phyloP scores from a whole-genome alignment of 192 early-diverging fungal genomes.

The Spizellomyces sp. region DNA sequence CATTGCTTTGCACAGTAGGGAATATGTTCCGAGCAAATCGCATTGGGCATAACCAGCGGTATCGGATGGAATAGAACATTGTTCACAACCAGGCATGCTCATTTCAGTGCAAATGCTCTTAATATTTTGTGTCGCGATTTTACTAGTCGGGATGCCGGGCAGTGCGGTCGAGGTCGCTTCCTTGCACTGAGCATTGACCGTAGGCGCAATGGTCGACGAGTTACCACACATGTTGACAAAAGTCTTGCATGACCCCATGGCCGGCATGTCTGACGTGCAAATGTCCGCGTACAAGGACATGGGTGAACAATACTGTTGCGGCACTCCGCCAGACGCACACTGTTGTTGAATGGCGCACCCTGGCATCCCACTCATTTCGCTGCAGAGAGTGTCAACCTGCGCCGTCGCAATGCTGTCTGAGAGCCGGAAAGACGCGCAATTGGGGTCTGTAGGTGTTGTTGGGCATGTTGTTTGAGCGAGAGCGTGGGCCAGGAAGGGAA shows the following conservation, averaged over 20 bases:
- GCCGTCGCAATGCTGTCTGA: constrained; percentile 25
- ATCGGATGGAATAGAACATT: constrained; percentile 18
- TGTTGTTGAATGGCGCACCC: constrained; percentile 42
- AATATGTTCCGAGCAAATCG: constrained; percentile 60
- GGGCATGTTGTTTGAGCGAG: constrained; percentile 3
- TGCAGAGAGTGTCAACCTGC: constrained; percentile 41
- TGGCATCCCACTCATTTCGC: constrained; percentile 55
- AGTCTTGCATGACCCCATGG: constrained; percentile 35
- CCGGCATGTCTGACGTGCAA: constrained; percentile 50
- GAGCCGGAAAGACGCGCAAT: constrained; percentile 12
- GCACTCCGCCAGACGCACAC: constrained; percentile 26
- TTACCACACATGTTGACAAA: constrained; percentile 38
- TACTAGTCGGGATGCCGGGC: constrained; percentile 46
- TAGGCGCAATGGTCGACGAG: constrained; percentile 23
- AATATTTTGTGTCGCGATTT: constrained; percentile 46
- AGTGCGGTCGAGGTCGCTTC: constrained; percentile 27
- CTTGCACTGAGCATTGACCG: constrained; percentile 40
- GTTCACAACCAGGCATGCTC: constrained; percentile 45
- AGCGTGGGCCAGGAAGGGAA: too few species aligned
- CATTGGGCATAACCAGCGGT: constrained; percentile 44
- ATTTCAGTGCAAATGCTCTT: constrained; percentile 50
- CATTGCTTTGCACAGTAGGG: constrained; percentile 61
- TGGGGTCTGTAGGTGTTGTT: constrained; percentile 13
- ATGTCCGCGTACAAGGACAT: constrained; percentile 50
- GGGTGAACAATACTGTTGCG: constrained; percentile 51